Evolutionary conservation across 1,139 yeast genomes (phyloP), one percentile per base, ranked within the genome.

Genomic region (Taphrina confusa): DNA sequence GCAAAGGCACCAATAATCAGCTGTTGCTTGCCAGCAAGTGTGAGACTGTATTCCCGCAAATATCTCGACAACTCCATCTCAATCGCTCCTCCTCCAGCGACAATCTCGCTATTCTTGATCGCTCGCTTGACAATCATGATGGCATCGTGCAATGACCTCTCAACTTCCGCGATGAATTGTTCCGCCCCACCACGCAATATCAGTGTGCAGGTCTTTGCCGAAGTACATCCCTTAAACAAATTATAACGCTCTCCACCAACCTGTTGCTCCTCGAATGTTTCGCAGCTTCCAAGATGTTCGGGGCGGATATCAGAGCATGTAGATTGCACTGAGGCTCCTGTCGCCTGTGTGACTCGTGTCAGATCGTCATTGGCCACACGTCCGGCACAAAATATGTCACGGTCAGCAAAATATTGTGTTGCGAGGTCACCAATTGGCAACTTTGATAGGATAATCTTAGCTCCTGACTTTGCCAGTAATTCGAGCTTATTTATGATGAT

Each of bases 61-160:
- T 86, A 82, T 71, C 84, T 88, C 44, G 97, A 90, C 54, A 94
- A 72, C 72, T 92, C 97, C 98, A 92, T 94, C 74, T 92, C 98
- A 66, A 91, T 87, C 49, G 99, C 99, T 65, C 99, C 99, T 66
- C 99, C 99, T 63, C 99, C 99, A 14, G 96, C 97, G 63, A 92
- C 98, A 66, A 94, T 84, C 34, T 82, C 77, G 69, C 83, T 86
- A 71, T 90, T 92, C 70, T 87, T 85, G 51, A 92, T 84, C 1
- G 97, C 95, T 69, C 98, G 82, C 76, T 91, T 91, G 54, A 92
- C 97, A 73, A 94, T 90, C 98, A 92, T 92, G 57, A 92, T 90
- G 57, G 98, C 98, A 75, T 92, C 99, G 71, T 92, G 98, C 67
- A 92, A 79, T 2, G 97, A 91, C 73, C 99, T 82, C 73, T 92